Evolutionary conservation across 2,329 filamentous ascomycete genomes (phyloP).

Genomic region (Phialemonium atrogriseum): DNA sequence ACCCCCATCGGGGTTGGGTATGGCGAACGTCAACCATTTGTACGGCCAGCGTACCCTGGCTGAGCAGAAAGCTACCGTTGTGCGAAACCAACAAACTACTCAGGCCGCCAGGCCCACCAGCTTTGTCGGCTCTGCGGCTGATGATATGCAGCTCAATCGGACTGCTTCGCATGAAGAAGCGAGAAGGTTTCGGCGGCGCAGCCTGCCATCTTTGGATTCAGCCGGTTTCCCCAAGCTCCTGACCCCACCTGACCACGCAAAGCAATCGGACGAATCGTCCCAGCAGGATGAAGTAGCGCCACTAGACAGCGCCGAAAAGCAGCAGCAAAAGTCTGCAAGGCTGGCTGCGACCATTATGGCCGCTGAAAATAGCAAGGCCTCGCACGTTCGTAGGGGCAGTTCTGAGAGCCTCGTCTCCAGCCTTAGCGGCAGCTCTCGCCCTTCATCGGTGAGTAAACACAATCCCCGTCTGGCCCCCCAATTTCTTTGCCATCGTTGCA

Average conservation of each 20-base stretch:
- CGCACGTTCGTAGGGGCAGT: slow-evolving; percentile 44
- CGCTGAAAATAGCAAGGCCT: slow-evolving; percentile 20
- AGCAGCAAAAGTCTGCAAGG: slow-evolving; percentile 26
- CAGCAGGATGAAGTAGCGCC: slow-evolving; percentile 20
- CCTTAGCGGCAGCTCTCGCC: slow-evolving; percentile 50
- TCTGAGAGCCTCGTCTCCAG: slow-evolving; percentile 56
- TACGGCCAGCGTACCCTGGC: slow-evolving; percentile 37
- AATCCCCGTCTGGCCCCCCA: neutral
- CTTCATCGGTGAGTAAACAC: slow-evolving; percentile 53
- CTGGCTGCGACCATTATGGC: slow-evolving; percentile 25
- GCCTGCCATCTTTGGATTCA: slow-evolving; percentile 60
- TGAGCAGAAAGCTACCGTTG: slow-evolving; percentile 26
- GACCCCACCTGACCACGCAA: slow-evolving; percentile 23
- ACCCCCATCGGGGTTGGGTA: slow-evolving; percentile 41
- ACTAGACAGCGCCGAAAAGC: slow-evolving; percentile 19
- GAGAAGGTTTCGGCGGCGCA: slow-evolving; percentile 73
- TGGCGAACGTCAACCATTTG: slow-evolving; percentile 46
- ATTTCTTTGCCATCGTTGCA: neutral
- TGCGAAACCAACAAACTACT: slow-evolving; percentile 20
- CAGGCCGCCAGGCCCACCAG: slow-evolving; percentile 38
- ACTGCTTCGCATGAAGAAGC: slow-evolving; percentile 54
- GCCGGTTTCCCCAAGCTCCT: slow-evolving; percentile 30
- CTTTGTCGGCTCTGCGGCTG: slow-evolving; percentile 45
- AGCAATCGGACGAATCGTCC: slow-evolving; percentile 24
- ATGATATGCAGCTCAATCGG: slow-evolving; percentile 61